phyloP scores from a whole-genome alignment of 2,329 filamentous ascomycete species.

The Pyrenophora teres region DNA sequence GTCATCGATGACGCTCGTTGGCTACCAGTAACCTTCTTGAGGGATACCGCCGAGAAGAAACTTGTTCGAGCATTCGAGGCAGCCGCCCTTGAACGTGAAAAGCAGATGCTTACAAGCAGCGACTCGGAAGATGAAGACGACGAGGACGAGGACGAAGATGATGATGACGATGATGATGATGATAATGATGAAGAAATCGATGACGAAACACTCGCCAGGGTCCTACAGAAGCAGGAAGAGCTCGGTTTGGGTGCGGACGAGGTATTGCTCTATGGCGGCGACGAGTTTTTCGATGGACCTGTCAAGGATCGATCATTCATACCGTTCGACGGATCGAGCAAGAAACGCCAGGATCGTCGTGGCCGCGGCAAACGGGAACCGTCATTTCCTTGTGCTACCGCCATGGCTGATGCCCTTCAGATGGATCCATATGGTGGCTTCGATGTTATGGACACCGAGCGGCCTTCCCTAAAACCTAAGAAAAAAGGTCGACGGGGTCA shows the following conservation, averaged over 20 bases:
- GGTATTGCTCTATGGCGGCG: constrained; percentile 60
- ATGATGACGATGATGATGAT: constrained; percentile 51
- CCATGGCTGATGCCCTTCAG: constrained; percentile 64
- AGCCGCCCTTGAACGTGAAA: constrained; percentile 20
- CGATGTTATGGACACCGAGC: constrained; percentile 83
- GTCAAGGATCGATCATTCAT: constrained; percentile 18
- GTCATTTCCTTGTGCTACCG: constrained; percentile 59
- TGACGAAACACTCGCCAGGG: constrained; percentile 57
- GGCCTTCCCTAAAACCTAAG: constrained; percentile 68
- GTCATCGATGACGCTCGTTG: constrained; percentile 56
- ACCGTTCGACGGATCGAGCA: constrained; percentile 32
- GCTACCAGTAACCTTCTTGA: constrained; percentile 47
- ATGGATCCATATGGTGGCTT: constrained; percentile 69
- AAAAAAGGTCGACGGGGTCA: constrained; percentile 65
- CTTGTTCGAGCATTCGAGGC: constrained; percentile 39
- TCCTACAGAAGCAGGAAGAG: constrained; percentile 66
- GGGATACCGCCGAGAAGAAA: constrained; percentile 25
- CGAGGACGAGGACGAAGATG: constrained; percentile 31
- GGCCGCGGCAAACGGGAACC: constrained; percentile 21
- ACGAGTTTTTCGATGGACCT: constrained; percentile 48
- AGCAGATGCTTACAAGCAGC: constrained; percentile 25
- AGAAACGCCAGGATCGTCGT: constrained; percentile 26
- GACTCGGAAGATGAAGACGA: constrained; percentile 23
- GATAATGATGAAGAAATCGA: constrained; percentile 38
- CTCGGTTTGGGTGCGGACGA: constrained; percentile 66